These are phyloP conservation scores for Phytophthora crassamura DNA, from an alignment of 352 stramenopile genomes.

Conservation along the genomic window DNA sequence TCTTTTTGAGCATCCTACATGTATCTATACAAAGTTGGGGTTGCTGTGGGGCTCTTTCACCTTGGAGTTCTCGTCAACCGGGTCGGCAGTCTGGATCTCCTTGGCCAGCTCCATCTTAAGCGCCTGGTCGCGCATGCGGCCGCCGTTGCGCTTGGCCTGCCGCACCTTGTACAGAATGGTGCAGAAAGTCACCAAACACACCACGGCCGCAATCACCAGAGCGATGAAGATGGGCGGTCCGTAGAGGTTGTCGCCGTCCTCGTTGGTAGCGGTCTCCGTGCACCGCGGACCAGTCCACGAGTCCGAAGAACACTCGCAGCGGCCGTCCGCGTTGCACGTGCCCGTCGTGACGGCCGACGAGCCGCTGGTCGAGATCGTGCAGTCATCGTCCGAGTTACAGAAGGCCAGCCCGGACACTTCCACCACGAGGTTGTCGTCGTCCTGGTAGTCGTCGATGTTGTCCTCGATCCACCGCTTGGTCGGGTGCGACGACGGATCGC, in stretches of 20 bases:
- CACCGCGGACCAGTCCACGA: constrained; percentile 59
- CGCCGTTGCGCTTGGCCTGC: constrained; percentile 26
- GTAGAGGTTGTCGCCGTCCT: constrained; percentile 30
- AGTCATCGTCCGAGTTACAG: constrained; percentile 58
- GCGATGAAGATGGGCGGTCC: constrained; percentile 31
- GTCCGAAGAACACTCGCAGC: constrained; percentile 40
- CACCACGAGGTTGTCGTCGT: constrained; percentile 51
- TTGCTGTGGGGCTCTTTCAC: constrained; percentile 39
- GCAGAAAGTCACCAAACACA: constrained; percentile 18
- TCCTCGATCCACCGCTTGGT: constrained; percentile 70
- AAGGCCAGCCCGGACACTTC: constrained; percentile 54
- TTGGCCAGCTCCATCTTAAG: constrained; percentile 38
- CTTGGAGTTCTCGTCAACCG: constrained; percentile 29
- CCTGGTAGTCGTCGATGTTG: constrained; percentile 60
- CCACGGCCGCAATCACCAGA: constrained; percentile 27
- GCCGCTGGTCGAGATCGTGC: constrained; percentile 39
- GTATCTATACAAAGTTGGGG: constrained; percentile 52
- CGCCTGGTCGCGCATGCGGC: constrained; percentile 20
- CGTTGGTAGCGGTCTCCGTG: constrained; percentile 38
- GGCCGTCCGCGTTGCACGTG: constrained; percentile 36
- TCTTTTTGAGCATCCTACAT: constrained; percentile 16
- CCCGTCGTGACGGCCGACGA: constrained; percentile 39
- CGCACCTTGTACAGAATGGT: constrained; percentile 34
- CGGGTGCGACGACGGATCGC: constrained; percentile 56
- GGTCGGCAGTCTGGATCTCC: constrained; percentile 26